Percentiles rank a stretch among this genome's conserved stretches.
Evolutionary conservation across 139 green algal species (phyloP).

Genomic region (Chlamydomonas sp.): DNA sequence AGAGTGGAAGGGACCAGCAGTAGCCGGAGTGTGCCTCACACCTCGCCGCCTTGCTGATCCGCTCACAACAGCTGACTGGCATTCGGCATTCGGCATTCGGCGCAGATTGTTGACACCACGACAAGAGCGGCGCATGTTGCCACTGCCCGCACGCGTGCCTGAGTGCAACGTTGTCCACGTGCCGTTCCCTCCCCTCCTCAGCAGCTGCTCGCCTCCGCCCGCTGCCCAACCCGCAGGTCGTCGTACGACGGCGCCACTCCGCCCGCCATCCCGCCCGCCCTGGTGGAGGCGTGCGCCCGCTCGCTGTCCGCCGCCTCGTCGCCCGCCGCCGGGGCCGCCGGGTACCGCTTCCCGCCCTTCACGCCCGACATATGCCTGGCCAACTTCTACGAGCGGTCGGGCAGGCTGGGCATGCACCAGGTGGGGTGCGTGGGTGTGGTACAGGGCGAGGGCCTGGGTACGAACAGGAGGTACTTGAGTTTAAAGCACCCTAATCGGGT

Average conservation of each 20-base stretch:
- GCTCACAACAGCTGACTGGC: no score
- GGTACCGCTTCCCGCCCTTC: not conserved
- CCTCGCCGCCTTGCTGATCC: no score
- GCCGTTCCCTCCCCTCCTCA: no score
- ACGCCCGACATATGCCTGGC: constrained; percentile 58
- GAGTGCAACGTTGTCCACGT: no score
- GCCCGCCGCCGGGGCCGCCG: not conserved
- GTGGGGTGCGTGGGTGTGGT: not conserved
- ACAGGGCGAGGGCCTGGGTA: not conserved
- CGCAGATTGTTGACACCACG: no score
- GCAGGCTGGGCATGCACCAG: constrained; percentile 69
- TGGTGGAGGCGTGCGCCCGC: constrained; percentile 30
- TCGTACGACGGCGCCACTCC: constrained; percentile 58
- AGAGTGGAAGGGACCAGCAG: not conserved
- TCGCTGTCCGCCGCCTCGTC: constrained; percentile 4
- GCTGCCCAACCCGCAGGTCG: constrained; percentile 1
- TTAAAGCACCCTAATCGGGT: no score
- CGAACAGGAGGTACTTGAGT: no score
- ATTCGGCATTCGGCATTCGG: no score
- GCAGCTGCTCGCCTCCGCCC: not conserved
- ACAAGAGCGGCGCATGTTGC: no score
- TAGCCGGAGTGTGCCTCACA: not conserved
- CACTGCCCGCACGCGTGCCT: no score
- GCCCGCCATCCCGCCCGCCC: constrained; percentile 53
- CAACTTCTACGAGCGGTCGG: constrained; percentile 72